Evolutionary conservation across 1,139 yeast species (phyloP), one percentile per base, ranked within the genome.

Genomic region (Saccharomyces hybrid): DNA sequence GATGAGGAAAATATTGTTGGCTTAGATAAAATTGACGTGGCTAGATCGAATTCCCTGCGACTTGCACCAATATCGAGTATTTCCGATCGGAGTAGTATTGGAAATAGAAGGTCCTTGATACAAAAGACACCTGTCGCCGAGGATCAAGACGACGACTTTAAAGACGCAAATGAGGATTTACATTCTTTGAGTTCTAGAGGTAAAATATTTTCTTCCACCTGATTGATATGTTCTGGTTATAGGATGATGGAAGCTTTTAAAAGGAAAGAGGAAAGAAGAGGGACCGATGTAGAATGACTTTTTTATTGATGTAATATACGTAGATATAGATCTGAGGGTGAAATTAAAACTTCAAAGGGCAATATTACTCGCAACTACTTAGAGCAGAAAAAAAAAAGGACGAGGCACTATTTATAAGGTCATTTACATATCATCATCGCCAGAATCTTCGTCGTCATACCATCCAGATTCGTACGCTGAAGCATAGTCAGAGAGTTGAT

Each of bases 401-500:
- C 34, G 9, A 7, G 4, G 13, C 23, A 7, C 14, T 26, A 55
- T 59, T 75, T 3, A 68, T 80, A n/a, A 60, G 69, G 6, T 32
- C 31, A 50, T 16, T 30, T 13, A 28, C 30, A 48, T 26, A 46
- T 46, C 53, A 56, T 66, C 72, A 50, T 70, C 73, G 7, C 70
- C 74, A 28, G 72, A 67, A 50, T 64, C 69, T 11, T 64, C 68
- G 52, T 78, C 83, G 42, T 77, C 80, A 48, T 74, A 75, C 73
- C 79, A 82, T 0, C 89, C 90, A 60, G 73, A 70, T 27, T 80
- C 80, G 62, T 86, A 87, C 53, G 78, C 79, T 31, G 76, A 75
- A 0, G 82, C 75, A 48, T 82, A 55, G 4, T 69, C 67, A 23
- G 77, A 79, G 14, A 86, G 66, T 41, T 78, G 78, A 54, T 88